Evolutionary conservation across 2,329 filamentous ascomycete species (phyloP).

Genomic region (Fusarium bactridioides): DNA sequence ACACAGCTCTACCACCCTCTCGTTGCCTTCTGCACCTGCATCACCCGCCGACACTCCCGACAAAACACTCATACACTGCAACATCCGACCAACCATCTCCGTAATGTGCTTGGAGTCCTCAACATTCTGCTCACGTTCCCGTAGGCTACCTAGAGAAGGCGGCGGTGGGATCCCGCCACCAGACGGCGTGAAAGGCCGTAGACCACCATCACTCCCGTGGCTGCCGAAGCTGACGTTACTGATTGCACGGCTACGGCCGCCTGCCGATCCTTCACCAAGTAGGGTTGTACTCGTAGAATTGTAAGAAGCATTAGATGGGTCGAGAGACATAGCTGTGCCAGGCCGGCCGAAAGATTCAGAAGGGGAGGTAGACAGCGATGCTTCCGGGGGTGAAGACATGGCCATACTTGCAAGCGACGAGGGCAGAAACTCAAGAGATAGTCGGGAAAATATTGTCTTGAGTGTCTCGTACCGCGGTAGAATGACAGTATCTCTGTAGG

Average conservation of each 20-base stretch:
- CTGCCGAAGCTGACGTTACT: constrained; percentile 80
- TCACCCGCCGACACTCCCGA: constrained; percentile 63
- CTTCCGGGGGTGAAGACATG: constrained; percentile 61
- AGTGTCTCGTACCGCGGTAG: constrained; percentile 88
- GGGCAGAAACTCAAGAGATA: constrained; percentile 81
- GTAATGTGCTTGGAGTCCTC: constrained; percentile 83
- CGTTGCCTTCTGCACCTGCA: constrained; percentile 74
- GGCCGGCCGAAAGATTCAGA: constrained; percentile 64
- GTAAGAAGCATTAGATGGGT: constrained; percentile 78
- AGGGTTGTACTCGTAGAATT: constrained; percentile 82
- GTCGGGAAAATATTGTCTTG: constrained; percentile 87
- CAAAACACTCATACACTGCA: constrained; percentile 94
- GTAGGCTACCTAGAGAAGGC: constrained; percentile 51
- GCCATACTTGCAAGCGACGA: constrained; percentile 61
- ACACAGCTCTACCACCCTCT: constrained; percentile 82
- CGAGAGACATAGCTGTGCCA: constrained; percentile 77
- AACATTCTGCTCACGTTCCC: constrained; percentile 67
- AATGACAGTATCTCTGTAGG: constrained; percentile 89
- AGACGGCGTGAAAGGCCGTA: constrained; percentile 62
- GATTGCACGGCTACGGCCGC: constrained; percentile 78
- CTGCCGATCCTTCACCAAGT: constrained; percentile 69
- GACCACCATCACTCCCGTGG: constrained; percentile 55
- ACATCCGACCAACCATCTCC: constrained; percentile 92
- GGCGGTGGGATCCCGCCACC: constrained; percentile 34
- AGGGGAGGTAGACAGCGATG: constrained; percentile 60